These are phyloP conservation scores for Ustilago trichophora DNA, from an alignment of 1,284 basidiomycete genomes.

Conservation along the genomic window DNA sequence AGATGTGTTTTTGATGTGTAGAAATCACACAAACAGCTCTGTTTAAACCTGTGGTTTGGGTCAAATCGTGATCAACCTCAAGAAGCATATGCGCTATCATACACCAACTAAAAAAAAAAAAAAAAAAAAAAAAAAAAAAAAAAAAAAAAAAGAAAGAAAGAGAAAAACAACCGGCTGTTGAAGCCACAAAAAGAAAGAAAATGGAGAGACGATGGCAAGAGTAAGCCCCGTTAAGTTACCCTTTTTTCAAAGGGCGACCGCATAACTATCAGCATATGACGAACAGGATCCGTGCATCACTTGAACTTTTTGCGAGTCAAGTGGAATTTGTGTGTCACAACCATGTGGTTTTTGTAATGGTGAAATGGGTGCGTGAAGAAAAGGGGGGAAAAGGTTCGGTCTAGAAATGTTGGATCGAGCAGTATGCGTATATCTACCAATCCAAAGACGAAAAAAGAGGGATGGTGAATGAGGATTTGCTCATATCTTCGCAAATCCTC, in stretches of 20 bases:
- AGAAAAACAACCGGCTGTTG: conserved; percentile 36
- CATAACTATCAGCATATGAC: conserved; percentile 56
- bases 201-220: conserved; percentile 50
- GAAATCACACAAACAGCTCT: no score
- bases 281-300: conserved; percentile 33
- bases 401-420: no score
- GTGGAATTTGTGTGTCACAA: conserved; percentile 33
- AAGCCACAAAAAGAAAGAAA: conserved; percentile 10
- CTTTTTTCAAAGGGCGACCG: conserved; percentile 33
- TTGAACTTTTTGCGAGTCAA: neutral
- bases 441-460: neutral
- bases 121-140: neutral
- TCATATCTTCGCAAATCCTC: conserved; percentile 34
- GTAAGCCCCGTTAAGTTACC: conserved; percentile 58
- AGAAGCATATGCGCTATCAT: no score
- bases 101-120: no score
- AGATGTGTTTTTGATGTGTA: no score
- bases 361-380: no score
- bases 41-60: no score
- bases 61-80: no score
- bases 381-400: neutral
- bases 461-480: conserved; percentile 23
- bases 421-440: no score
- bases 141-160: neutral
- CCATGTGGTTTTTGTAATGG: no score